Base-by-base conservation (phyloP, 208 protist species). In the Wallacemonas sp. region DNA sequence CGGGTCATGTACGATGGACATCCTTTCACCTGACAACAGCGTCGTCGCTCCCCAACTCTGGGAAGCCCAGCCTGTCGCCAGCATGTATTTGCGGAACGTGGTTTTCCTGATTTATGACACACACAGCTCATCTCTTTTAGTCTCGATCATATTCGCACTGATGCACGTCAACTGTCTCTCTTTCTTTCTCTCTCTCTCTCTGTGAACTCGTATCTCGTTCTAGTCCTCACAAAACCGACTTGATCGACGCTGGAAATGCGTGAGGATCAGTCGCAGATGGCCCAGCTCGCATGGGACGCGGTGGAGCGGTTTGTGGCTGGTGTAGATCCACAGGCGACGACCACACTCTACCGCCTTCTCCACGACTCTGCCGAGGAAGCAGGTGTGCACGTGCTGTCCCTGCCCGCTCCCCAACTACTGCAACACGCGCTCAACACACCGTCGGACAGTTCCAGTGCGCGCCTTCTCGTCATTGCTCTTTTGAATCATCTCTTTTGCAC, bases 401-500 rank as follows among this genome's bases (percentile, higher is more conserved):
- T 47, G 0, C 32, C 79, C 4, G 70, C 81, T 1, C 81, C 81
- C 5, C 74, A 73, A 64, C 62, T 88, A 64, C 66, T 88, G 55
- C 73, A 60, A 24, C 75, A 73, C 49, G 67, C 43, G 11, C 32
- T 82, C 27, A 11, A 68, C 11, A 44, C 34, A 46, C 34, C 32
- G 17, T 19, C 17, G 38, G 44, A 17, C 19, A 58, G 61, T 46
- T 44, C 39, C 36, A 24, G 24, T 12, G 26, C 36, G 32, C 55
- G 52, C 9, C 17, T 81, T 16, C 62, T 81, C 16, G 80, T 88
- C 38, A 73, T 87, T 11, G 47, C 76, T 12, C 76, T 88, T 34
- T 54, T 92, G 1, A 94, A 92, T 52, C 78, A 83, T 30, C 52
- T 84, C 39, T 85, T 90, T 58, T 89, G 84, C 57, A 32, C 83